Evolutionary conservation across 129 eudicot species (phyloP), one percentile per base, ranked within the genome.

Genomic region (Flaveria brownii): DNA sequence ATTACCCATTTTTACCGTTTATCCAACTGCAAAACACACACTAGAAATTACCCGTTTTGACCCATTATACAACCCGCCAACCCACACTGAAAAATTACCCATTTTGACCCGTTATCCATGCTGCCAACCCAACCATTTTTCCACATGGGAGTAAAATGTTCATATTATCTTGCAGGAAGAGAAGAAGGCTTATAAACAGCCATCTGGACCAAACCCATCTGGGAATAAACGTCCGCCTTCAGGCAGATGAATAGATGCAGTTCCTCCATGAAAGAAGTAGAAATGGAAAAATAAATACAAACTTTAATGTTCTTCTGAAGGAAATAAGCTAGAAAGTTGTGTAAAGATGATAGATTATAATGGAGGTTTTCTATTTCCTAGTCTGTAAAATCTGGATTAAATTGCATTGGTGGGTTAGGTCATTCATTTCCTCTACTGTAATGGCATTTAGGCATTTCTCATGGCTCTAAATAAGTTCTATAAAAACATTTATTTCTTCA

Each of bases 121-220:
- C 36, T 10, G 7, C 7, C 2, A 2, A 39, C 47, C 69, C 50
- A 66, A 0, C 51, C 50, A 2, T 66, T 39, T 7, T 7, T 5
- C 5, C 16, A 39, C 71, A n/a, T 33, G 7, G 16, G 39, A 62
- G 63, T 50, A 70, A 51, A 64, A 7, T 17, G 51, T 52, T 45
- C 33, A 47, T 65, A 54, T 51, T 68, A 9, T 70, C 43, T 20
- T 5, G 80, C 78, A 86, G 88, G 93, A 61, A 26, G 73, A 65
- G 62, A 72, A 68, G 71, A 82, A 72, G 75, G 71, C 72, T 28
- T 55, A 78, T 72, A 89, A 89, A 80, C 77, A 71, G 26, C 91
- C 91, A 80, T 89, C 96, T 45, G 92, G 87, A 77, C 92, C 92
- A 8, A 90, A 85, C 69, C 96, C 92, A 1, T 46, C 33, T 10